Conservation (phyloP, 2,329 filamentous ascomycete species). For the Epichloe uncinata region DNA sequence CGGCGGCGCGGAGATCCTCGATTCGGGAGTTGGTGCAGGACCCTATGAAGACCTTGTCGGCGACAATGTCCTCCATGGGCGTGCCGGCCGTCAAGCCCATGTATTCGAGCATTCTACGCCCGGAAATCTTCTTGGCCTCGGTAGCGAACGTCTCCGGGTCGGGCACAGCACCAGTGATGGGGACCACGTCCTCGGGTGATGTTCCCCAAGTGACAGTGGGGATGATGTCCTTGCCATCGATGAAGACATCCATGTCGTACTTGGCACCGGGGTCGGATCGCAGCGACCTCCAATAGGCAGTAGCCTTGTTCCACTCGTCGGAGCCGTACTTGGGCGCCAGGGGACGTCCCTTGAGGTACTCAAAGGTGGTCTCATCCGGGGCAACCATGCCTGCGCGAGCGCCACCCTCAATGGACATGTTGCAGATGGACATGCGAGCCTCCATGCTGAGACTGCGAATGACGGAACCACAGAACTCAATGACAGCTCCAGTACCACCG, state of each 20-base stretch:
- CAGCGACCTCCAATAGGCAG: constrained; percentile 76
- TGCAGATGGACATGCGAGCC: constrained; percentile 97
- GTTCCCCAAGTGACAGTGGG: constrained; percentile 97
- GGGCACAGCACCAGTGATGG: constrained; percentile 83
- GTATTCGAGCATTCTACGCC: constrained; percentile 77
- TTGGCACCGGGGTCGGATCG: constrained; percentile 78
- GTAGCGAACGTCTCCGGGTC: constrained; percentile 77
- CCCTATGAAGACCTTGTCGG: constrained; percentile 97
- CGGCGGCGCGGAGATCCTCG: constrained; percentile 83
- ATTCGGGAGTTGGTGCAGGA: constrained; percentile 97
- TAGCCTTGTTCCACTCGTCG: constrained; percentile 78
- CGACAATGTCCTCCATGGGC: constrained; percentile 75
- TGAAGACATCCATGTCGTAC: constrained; percentile 79
- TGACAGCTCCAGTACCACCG: constrained; percentile 85
- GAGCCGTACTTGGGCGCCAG: constrained; percentile 76
- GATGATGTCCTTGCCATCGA: constrained; percentile 84
- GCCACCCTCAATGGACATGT: constrained; percentile 97
- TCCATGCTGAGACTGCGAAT: constrained; percentile 88
- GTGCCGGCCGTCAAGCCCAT: constrained; percentile 87
- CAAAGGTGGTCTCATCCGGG: constrained; percentile 84
- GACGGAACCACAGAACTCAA: constrained; percentile 93
- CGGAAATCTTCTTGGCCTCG: constrained; percentile 66
- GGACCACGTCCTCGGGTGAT: constrained; percentile 89
- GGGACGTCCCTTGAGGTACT: constrained; percentile 85
- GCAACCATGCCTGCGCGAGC: constrained; percentile 95